phyloP scores from a whole-genome alignment of 768 basidiomycete species.

The Lactifluus echinatus region DNA sequence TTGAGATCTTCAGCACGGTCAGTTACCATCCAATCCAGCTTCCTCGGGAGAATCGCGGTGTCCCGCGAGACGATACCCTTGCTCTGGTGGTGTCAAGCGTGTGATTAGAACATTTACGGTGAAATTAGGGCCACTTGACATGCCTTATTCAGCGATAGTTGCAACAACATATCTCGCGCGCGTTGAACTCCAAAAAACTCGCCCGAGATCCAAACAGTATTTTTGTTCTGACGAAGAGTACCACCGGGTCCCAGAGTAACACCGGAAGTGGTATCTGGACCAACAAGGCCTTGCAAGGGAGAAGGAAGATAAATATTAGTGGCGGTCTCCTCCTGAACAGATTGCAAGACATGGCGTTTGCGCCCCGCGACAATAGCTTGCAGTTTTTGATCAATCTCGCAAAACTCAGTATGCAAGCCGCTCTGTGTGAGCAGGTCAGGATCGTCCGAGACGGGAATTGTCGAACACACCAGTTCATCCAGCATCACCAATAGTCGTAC shows the following conservation, averaged over 20 bases:
- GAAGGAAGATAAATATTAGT: constrained; percentile 96
- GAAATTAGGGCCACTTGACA: constrained; percentile 18
- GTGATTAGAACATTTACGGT: background rate
- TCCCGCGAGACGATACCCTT: constrained; percentile 87
- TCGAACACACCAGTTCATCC: constrained; percentile 75
- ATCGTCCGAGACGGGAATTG: background rate
- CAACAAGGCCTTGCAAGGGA: constrained; percentile 77
- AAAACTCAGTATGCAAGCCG: constrained; percentile 82
- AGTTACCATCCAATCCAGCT: constrained; percentile 98
- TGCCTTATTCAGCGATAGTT: constrained; percentile 82
- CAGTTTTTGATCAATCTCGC: constrained; percentile 92
- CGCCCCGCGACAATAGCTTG: constrained; percentile 87
- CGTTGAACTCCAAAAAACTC: constrained; percentile 95
- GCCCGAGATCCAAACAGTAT: constrained; percentile 92
- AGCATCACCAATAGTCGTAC: constrained; percentile 88
- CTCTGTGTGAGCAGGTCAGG: constrained; percentile 39
- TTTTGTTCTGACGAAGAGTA: constrained; percentile 47
- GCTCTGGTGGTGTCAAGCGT: constrained; percentile 40
- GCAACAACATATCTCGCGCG: constrained; percentile 90
- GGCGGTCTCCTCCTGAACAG: constrained; percentile 93
- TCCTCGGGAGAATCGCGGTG: constrained; percentile 89
- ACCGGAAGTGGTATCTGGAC: constrained; percentile 46
- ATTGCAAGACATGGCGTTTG: constrained; percentile 78
- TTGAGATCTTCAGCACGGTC: constrained; percentile 92
- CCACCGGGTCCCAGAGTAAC: constrained; percentile 32